A percentile compares a stretch with the other conserved stretches of the same genome.
phyloP scores from a whole-genome alignment of 1,284 basidiomycete species.

The Phlebopus sp. region DNA sequence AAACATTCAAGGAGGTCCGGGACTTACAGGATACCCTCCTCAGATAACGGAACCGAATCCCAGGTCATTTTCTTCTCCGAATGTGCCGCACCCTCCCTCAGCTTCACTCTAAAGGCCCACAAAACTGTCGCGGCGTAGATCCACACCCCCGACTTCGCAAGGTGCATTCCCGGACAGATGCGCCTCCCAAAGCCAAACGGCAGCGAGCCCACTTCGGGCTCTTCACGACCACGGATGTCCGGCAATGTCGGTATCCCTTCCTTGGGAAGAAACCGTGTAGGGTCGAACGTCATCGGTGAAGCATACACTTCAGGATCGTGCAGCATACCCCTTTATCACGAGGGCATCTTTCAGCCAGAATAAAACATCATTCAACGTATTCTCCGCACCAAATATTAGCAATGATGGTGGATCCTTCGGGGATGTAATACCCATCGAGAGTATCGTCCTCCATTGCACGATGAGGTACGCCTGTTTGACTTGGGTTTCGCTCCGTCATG shows the following conservation, averaged over 20 bases:
- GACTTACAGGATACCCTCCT: no score
- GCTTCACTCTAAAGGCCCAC: conserved; percentile 35
- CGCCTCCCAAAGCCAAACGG: conserved; percentile 48
- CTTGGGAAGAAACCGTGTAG: conserved; percentile 38
- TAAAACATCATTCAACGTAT: conserved; percentile 8
- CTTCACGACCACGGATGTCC: conserved; percentile 37
- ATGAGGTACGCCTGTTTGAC: conserved; percentile 35
- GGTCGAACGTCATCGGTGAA: conserved; percentile 38
- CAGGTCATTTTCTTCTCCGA: no score
- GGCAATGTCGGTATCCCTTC: conserved; percentile 24
- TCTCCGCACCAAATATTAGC: conserved; percentile 37
- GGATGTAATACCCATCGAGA: conserved; percentile 44
- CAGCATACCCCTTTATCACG: conserved; percentile 38
- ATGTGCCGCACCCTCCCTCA: no score
- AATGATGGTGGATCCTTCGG: conserved; percentile 43
- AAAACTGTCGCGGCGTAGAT: conserved; percentile 42
- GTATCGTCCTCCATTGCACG: conserved; percentile 38
- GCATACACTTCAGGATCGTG: conserved; percentile 35
- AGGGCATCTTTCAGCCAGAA: not conserved
- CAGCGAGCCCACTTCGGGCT: conserved; percentile 17
- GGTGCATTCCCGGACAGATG: conserved; percentile 42
- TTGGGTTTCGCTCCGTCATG: no score
- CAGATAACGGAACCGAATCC: no score
- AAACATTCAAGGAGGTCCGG: no score
- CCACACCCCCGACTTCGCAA: conserved; percentile 43